These are phyloP conservation scores for Arxiozyma bovina DNA, from an alignment of 1,139 yeast genomes.

Conservation along the genomic window DNA sequence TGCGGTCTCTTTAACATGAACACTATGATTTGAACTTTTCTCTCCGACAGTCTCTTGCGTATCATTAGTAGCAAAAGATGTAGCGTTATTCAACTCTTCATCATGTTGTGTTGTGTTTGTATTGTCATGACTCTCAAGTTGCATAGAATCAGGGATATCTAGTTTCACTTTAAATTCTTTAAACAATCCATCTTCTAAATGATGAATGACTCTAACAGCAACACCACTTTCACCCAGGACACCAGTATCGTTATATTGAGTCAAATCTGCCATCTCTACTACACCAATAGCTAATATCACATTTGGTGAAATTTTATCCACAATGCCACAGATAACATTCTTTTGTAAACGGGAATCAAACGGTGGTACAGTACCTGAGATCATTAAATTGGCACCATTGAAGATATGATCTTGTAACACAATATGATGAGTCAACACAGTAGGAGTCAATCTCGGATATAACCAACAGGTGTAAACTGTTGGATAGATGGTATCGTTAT, in stretches of 20 bases:
- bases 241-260: constrained; percentile 4
- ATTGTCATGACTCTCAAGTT: constrained; percentile 9
- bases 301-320: constrained; percentile 49
- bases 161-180: constrained; percentile 39
- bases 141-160: constrained; percentile 32
- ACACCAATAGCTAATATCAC: constrained; percentile 72
- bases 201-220: constrained; percentile 57
- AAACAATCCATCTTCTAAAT: constrained; percentile 45
- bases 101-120: constrained; percentile 13
- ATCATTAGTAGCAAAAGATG: background rate
- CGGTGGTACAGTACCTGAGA: constrained; percentile 82
- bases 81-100: constrained; percentile 7
- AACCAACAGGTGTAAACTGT: constrained; percentile 68
- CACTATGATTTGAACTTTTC: background rate
- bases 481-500: constrained; percentile 54
- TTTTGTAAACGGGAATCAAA: constrained; percentile 41
- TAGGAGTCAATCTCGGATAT: constrained; percentile 56
- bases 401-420: constrained; percentile 50
- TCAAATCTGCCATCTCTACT: constrained; percentile 39
- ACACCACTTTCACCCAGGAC: constrained; percentile 54
- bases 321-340: constrained; percentile 66
- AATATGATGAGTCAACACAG: constrained; percentile 60
- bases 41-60: background rate
- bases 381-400: constrained; percentile 85
- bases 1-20: constrained; percentile 13